Evolutionary conservation across 371 early-diverging fungal species (phyloP), one percentile per base, ranked within the genome.

Genomic region (Saksenaea oblongispora): DNA sequence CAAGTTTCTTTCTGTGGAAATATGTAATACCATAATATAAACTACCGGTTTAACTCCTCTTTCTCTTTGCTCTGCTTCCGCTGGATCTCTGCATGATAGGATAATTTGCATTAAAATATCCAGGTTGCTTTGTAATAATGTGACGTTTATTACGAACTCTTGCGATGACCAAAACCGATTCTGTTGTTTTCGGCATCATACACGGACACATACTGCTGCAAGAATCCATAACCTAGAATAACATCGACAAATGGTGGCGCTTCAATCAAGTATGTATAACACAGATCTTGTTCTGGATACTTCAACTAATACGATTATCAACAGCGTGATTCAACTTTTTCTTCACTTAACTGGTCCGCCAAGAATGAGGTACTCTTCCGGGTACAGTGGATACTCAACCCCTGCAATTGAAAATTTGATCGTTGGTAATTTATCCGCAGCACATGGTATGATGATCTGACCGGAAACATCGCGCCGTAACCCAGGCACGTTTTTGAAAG

Each of bases 211-310:
- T 63, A 75, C n/a, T 72, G 72, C 34, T 80, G 81, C 14, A 80
- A 59, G 53, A 80, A 80, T 0, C 78, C 78, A 59, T 80, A 80
- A 5, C 81, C 81, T 7, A 80, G 71, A 35, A 80, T 78, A 26
- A 64, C 72, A 47, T 70, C 74, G 2, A 74, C 66, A 59, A 66
- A 74, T 1, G 67, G 44, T n/a, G 81, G 78, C 4, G 74, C 57
- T 39, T 76, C 74, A 56, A 69, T 63, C 11, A 80, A 39, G 57
- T 80, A 80, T 0, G 81, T 80, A 51, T 72, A 70, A 54, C 81
- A 80, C 11, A 53, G 64, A 11, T 61, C 64, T 1, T 44, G 15
- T 27, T 31, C 14, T 0, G 64, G 58, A 37, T 42, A 56, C 14
- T 65, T 35, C 47, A 69, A 59, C 71, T 67, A 54, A 22, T 8